Evolutionary conservation across 257 asterid genomes (phyloP), one percentile per base, ranked within the genome.

Genomic region (Ligustrum vulgare): DNA sequence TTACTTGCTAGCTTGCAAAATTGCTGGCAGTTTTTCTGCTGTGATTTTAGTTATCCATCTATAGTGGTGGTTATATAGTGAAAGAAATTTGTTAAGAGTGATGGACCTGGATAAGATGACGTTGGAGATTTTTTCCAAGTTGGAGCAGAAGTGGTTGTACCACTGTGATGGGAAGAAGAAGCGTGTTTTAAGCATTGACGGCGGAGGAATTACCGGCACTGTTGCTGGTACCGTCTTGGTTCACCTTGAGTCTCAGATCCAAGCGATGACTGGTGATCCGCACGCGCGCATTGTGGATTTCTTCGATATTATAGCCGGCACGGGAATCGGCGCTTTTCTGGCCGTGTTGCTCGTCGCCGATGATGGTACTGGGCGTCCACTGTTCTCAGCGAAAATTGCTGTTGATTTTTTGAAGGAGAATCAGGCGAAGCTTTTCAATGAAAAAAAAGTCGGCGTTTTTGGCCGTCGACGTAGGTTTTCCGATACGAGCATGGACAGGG

Each of bases 141-240:
- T 94, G 63, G 99, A 94, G 88, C 93, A 92, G 87, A 89, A 94
- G 56, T 94, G 98, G 99, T 71, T 94, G 80, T 84, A 88, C 84
- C 97, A 91, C 81, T 86, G 87, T 20, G 91, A 93, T 49, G 97
- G 89, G 10, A 92, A 87, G 78, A 91, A 92, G 81, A 88, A 91
- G 20, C 89, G 97, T 41, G 79, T 92, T 41, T 78, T 94, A 67
- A 88, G 92, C 80, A 87, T 94, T 11, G 99, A 94, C 69, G 98
- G 98, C 9, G 96, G 96, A 12, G 91, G 93, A 77, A 82, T 91
- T 43, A 77, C 90, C 43, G 93, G 83, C 79, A 71, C 80, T 74
- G 89, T 89, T 15, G 89, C 95, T 45, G 87, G 86, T 23, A 80
- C 89, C 1, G 92, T 97, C 13, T 72, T 94, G 85, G 81, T 87